These are phyloP conservation scores for Ceratobasidium sp. DNA, from an alignment of 1,284 basidiomycete species.

Conservation along the genomic window DNA sequence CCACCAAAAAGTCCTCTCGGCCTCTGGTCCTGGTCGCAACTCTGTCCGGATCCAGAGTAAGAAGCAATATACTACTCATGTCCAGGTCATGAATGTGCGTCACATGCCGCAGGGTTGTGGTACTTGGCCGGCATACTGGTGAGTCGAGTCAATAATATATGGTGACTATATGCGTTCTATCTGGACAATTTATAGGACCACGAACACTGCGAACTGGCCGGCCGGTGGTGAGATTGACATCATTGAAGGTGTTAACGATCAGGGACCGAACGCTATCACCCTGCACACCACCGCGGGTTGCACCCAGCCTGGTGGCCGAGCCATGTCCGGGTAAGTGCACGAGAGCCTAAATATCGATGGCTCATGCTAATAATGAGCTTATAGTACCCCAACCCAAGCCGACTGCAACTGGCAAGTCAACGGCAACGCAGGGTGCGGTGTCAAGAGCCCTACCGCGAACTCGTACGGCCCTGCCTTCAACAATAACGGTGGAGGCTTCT, in stretches of 20 bases:
- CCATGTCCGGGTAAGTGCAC: constrained; percentile 65
- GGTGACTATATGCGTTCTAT: not conserved
- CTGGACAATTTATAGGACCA: constrained; percentile 47
- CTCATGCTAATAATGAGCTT: no score
- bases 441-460: constrained; percentile 60
- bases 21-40: constrained; percentile 57
- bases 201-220: constrained; percentile 57
- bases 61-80: constrained; percentile 50
- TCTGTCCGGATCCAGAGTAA: constrained; percentile 58
- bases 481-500: constrained; percentile 72
- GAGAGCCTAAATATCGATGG: constrained; percentile 28
- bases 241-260: constrained; percentile 73
- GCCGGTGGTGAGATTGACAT: constrained; percentile 70
- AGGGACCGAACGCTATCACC: constrained; percentile 68
- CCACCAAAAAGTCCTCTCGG: constrained; percentile 53
- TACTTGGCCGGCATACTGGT: constrained; percentile 63
- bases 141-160: not conserved
- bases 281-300: constrained; percentile 74
- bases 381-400: constrained; percentile 59
- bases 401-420: constrained; percentile 71
- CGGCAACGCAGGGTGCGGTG: constrained; percentile 76
- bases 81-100: constrained; percentile 51
- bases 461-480: constrained; percentile 76
- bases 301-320: constrained; percentile 66
- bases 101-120: constrained; percentile 53